Percentiles rank a stretch among this genome's conserved stretches.
Evolutionary conservation across 2,329 filamentous ascomycete species (phyloP).

Genomic region (Tolypocladium guangdongense): DNA sequence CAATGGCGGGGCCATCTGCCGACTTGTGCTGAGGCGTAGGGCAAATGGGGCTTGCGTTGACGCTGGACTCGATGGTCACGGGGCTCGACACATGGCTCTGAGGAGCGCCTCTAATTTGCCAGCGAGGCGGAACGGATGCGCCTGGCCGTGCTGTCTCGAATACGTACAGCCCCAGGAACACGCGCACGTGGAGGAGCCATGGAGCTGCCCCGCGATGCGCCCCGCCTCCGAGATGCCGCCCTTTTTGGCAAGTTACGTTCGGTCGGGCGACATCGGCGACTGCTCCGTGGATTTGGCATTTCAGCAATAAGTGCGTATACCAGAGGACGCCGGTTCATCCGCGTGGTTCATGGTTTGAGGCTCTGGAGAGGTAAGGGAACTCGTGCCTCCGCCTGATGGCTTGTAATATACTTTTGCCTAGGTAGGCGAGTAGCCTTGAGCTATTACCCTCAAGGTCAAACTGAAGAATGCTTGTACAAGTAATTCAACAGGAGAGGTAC

Average conservation of each 20-base stretch:
- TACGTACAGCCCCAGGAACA: too few species aligned
- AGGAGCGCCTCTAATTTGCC: background rate
- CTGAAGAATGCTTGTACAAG: too few species aligned
- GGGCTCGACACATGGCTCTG: background rate
- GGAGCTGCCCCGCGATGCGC: background rate
- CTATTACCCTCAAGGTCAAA: too few species aligned
- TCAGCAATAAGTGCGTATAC: too few species aligned
- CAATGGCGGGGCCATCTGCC: constrained; percentile 14
- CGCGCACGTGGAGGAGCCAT: background rate
- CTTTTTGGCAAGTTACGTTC: too few species aligned
- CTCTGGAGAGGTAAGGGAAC: background rate
- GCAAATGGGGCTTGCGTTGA: constrained; percentile 7
- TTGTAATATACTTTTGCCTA: too few species aligned
- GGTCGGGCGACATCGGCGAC: too few species aligned
- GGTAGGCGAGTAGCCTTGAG: too few species aligned
- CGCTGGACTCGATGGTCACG: background rate
- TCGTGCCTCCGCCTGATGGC: background rate
- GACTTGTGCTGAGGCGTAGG: constrained; percentile 13
- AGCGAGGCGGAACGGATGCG: background rate
- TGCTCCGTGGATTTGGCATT: too few species aligned
- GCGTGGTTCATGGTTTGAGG: background rate
- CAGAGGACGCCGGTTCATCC: too few species aligned
- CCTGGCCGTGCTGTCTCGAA: too few species aligned
- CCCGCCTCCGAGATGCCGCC: background rate
- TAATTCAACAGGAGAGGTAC: too few species aligned